Evolutionary conservation across 1,284 basidiomycete species (phyloP).

Genomic region (Lignosus rhinocerotis): DNA sequence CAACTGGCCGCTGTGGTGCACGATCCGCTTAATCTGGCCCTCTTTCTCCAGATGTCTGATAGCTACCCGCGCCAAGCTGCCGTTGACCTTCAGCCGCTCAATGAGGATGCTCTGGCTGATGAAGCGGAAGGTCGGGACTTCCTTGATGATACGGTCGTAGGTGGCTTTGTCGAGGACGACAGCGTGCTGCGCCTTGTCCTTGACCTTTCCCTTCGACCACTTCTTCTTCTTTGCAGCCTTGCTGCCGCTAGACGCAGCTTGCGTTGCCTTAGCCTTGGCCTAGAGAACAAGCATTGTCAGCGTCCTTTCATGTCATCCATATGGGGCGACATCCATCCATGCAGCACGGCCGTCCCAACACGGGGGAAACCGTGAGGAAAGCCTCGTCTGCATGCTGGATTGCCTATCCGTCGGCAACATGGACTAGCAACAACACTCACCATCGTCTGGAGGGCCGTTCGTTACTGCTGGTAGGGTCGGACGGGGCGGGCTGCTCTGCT

Average conservation of each 20-base stretch:
- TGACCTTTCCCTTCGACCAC: constrained; percentile 99
- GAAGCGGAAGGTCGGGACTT: constrained; percentile 99
- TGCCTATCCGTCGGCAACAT: background rate
- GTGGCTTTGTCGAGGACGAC: constrained; percentile 90
- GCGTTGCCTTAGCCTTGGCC: constrained; percentile 81
- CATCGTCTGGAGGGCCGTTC: constrained; percentile 35
- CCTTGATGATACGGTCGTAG: constrained; percentile 97
- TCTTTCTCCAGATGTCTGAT: constrained; percentile 96
- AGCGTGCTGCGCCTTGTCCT: constrained; percentile 97
- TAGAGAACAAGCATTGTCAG: constrained; percentile 32
- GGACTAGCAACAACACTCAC: constrained; percentile 28
- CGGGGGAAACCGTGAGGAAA: constrained; percentile 1
- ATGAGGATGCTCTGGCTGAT: constrained; percentile 98
- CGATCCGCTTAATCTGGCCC: constrained; percentile 94
- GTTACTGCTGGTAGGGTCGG: constrained; percentile 27
- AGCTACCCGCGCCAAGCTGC: constrained; percentile 90
- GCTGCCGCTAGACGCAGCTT: constrained; percentile 68
- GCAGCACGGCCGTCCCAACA: constrained; percentile 19
- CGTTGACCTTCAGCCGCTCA: constrained; percentile 96
- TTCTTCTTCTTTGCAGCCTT: constrained; percentile 98
- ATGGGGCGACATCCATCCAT: constrained; percentile 19
- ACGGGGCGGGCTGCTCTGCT: constrained; percentile 10
- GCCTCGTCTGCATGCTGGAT: constrained; percentile 3
- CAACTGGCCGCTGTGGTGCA: constrained; percentile 94
- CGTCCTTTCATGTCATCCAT: constrained; percentile 27